Evolutionary conservation across 371 early-diverging fungal genomes (phyloP).

Genomic region (Mucor circinelloides): DNA sequence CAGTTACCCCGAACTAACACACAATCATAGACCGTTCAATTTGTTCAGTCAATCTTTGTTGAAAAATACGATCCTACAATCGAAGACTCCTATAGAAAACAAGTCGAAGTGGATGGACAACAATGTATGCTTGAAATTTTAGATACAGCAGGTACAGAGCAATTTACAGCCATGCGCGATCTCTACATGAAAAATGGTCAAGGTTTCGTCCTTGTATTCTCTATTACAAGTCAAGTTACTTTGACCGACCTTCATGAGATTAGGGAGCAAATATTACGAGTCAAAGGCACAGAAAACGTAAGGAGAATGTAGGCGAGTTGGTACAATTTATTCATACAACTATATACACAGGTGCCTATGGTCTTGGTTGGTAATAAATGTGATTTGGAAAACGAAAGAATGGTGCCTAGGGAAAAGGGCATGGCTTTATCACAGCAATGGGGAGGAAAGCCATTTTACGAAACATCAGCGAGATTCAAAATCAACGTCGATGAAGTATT

Average conservation of each 20-base stretch:
- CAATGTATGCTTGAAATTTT: slow-evolving; percentile 90
- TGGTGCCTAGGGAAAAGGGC: slow-evolving; percentile 71
- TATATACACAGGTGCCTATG: slow-evolving; percentile 73
- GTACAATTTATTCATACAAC: background rate
- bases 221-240: slow-evolving; percentile 82
- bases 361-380: slow-evolving; percentile 89
- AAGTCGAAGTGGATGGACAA: slow-evolving; percentile 82
- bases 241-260: slow-evolving; percentile 79
- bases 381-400: slow-evolving; percentile 81
- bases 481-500: slow-evolving; percentile 84
- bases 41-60: slow-evolving; percentile 88
- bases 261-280: slow-evolving; percentile 79
- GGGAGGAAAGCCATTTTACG: slow-evolving; percentile 78
- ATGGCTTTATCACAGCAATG: slow-evolving; percentile 65
- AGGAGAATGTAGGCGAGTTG: slow-evolving; percentile 8
- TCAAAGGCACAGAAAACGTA: slow-evolving; percentile 82
- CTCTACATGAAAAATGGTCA: slow-evolving; percentile 92
- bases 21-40: slow-evolving; percentile 82
- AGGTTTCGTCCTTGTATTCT: slow-evolving; percentile 85
- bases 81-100: slow-evolving; percentile 89
- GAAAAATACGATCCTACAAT: slow-evolving; percentile 92
- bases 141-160: slow-evolving; percentile 89
- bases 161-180: slow-evolving; percentile 91
- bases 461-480: slow-evolving; percentile 83
- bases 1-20: background rate